Percentiles rank a stretch among this genome's conserved stretches.
phyloP scores from a whole-genome alignment of 179 eudicot species.

The Spinacia oleracea region DNA sequence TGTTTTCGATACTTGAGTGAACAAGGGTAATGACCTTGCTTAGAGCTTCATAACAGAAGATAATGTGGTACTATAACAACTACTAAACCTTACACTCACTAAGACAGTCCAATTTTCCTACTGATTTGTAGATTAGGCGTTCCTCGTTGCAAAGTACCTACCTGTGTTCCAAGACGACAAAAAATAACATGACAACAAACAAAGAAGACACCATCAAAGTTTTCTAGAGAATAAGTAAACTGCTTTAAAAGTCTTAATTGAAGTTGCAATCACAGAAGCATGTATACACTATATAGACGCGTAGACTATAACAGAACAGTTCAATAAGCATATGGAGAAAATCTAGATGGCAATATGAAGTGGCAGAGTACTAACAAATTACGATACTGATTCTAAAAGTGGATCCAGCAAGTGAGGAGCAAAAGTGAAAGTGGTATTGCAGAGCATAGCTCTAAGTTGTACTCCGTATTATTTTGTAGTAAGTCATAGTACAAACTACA shows the following conservation, averaged over 20 bases:
- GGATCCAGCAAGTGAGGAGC: no score
- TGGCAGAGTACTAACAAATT: neutral
- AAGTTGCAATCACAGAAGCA: neutral
- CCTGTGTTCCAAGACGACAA: constrained; percentile 35
- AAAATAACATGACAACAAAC: neutral
- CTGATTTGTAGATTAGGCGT: constrained; percentile 16
- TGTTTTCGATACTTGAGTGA: neutral
- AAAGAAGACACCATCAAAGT: neutral
- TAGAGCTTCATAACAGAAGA: neutral
- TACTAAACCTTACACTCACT: neutral
- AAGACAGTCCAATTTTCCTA: constrained; percentile 20
- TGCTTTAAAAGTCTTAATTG: neutral
- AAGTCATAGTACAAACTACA: no score
- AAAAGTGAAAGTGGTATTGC: neutral
- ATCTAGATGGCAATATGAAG: neutral
- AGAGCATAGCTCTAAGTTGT: no score
- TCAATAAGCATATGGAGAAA: neutral
- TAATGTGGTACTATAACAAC: neutral
- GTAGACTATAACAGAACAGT: neutral
- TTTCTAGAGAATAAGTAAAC: neutral
- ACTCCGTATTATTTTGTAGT: no score
- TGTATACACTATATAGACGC: neutral
- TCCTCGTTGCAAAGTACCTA: constrained; percentile 32
- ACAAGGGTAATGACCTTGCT: neutral
- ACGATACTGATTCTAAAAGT: neutral